Evolutionary conservation across 108 stramenopile genomes (phyloP), one percentile per base, ranked within the genome.

Genomic region (Skeletonema marinoi): DNA sequence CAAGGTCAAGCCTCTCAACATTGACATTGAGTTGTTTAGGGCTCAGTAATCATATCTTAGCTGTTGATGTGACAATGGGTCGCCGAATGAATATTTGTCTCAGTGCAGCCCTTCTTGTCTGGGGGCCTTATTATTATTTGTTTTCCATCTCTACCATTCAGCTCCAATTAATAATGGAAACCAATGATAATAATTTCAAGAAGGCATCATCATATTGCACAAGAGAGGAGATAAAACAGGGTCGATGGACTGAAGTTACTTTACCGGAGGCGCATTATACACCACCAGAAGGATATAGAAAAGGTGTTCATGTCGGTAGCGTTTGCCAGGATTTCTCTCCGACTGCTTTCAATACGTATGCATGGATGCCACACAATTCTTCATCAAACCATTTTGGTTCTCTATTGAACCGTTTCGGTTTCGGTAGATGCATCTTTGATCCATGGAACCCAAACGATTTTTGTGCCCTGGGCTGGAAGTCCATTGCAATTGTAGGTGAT

Each of bases 401-500:
- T 46, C 1, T 36, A 6, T 1, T 6, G 6, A 5, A 36, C 4
- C 35, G 35, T 6, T 10, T 25, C 25, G 25, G 44, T 46, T 46
- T 46, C 11, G 44, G 11, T 46, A 46, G 11, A 14, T 86, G 86
- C 59, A 13, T 33, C 19, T 83, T 79, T 32, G 60, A 51, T 30
- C 16, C 62, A 13, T 87, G 74, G 75, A 61, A 81, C 66, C 16
- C 29, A 1, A 25, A 36, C 3, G 41, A 72, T 9, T 84, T 84
- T 84, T 87, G 86, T 69, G 17, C 78, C 19, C 44, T 81, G 61
- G 48, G 66, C 14, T 38, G 54, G 14, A 67, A 65, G 13, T 82
- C 83, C 2, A 54, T 87, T n/a, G 50, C 77, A 38, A 72, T 87
- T 29, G 60, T 78, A 16, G 87, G 87, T 50, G 87, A 87, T 74